A percentile compares a stretch with the other conserved stretches of the same genome.
Conservation (phyloP, 768 basidiomycete species). For the Russula sp. region DNA sequence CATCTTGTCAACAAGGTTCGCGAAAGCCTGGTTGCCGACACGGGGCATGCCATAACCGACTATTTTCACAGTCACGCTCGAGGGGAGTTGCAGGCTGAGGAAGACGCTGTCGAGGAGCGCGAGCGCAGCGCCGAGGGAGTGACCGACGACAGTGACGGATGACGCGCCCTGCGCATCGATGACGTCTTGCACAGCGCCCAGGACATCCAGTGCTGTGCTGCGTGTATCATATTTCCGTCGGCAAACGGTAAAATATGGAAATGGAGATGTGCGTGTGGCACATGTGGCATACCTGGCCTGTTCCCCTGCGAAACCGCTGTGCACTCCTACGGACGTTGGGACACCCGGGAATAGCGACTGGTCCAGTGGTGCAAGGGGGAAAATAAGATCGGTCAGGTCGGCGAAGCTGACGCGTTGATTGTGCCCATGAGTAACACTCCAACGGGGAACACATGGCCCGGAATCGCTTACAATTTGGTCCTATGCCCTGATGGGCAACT, state of each 20-base stretch:
- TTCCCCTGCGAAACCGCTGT: slow-evolving; percentile 41
- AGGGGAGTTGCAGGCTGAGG: slow-evolving; percentile 23
- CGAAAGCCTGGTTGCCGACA: slow-evolving; percentile 21
- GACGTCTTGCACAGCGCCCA: neutral
- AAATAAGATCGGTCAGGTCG: slow-evolving; percentile 39
- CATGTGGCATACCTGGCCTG: slow-evolving; percentile 39
- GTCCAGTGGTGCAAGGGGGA: slow-evolving; percentile 31
- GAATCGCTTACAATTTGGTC: slow-evolving; percentile 27
- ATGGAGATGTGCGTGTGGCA: neutral
- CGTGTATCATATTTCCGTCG: neutral
- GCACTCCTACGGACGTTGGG: slow-evolving; percentile 36
- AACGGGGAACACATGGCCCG: neutral
- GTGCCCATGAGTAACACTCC: neutral
- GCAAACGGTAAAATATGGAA: neutral
- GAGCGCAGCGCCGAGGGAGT: slow-evolving; percentile 26
- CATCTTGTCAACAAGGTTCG: slow-evolving; percentile 4
- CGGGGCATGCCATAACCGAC: slow-evolving; percentile 28
- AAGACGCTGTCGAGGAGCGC: slow-evolving; percentile 28
- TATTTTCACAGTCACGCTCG: slow-evolving; percentile 15
- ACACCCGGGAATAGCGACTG: slow-evolving; percentile 47
- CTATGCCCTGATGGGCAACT: slow-evolving; percentile 37
- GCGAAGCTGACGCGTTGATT: slow-evolving; percentile 28
- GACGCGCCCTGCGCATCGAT: neutral
- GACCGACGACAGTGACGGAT: slow-evolving; percentile 15
- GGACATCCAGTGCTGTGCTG: slow-evolving; percentile 5